These are phyloP conservation scores for Podospora bellae-mahoneyi DNA, from an alignment of 495 filamentous ascomycete species.

Conservation along the genomic window DNA sequence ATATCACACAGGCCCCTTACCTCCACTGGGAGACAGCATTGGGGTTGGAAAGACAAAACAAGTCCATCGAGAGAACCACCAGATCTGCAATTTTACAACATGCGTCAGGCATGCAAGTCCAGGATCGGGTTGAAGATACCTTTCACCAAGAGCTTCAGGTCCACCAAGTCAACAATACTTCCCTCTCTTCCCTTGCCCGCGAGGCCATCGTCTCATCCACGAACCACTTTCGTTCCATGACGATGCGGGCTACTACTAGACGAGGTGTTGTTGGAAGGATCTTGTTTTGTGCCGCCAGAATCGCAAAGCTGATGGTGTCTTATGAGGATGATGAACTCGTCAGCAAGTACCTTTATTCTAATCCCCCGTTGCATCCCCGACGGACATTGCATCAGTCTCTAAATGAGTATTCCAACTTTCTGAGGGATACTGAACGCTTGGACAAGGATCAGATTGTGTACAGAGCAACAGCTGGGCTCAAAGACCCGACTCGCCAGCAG, in stretches of 20 bases:
- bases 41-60: slow-evolving; percentile 14
- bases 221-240: slow-evolving; percentile 19
- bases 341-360: slow-evolving; percentile 14
- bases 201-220: slow-evolving; percentile 13
- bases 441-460: slow-evolving; percentile 21
- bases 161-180: slow-evolving; percentile 17
- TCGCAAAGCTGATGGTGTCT: slow-evolving; percentile 16
- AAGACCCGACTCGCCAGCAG: slow-evolving; percentile 10
- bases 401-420: slow-evolving; percentile 17
- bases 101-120: slow-evolving; percentile 1
- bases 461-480: slow-evolving; percentile 13
- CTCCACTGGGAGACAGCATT: slow-evolving; percentile 21
- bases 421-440: slow-evolving; percentile 16
- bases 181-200: slow-evolving; percentile 13
- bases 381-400: slow-evolving; percentile 18
- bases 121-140: slow-evolving; percentile 17
- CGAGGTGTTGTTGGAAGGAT: slow-evolving; percentile 19
- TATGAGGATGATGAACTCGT: slow-evolving; percentile 20
- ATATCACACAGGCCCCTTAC: slow-evolving; percentile 10
- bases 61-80: slow-evolving; percentile 15
- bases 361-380: slow-evolving; percentile 19
- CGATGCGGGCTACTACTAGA: slow-evolving; percentile 14
- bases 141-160: slow-evolving; percentile 17
- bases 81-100: slow-evolving; percentile 8
- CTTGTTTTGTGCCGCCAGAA: slow-evolving; percentile 17